These are phyloP conservation scores for Paecilomyces variotii DNA, from an alignment of 2,329 filamentous ascomycete genomes.

Conservation along the genomic window DNA sequence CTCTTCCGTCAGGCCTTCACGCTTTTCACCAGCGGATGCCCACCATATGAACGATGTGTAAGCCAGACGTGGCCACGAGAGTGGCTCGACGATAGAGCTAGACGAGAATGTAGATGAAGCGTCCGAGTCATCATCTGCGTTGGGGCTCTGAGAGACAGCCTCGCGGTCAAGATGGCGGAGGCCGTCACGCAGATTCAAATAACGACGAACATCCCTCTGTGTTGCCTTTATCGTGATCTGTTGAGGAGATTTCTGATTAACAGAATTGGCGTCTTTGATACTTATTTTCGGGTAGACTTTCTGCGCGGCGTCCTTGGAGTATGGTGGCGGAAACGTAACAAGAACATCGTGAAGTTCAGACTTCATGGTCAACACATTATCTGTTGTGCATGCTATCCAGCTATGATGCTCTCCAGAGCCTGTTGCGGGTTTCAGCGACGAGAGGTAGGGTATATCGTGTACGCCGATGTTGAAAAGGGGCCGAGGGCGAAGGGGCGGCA, in stretches of 20 bases:
- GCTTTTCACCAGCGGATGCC: conserved; percentile 56
- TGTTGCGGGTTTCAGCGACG: conserved; percentile 50
- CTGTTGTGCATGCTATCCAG: conserved; percentile 93
- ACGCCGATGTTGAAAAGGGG: conserved; percentile 91
- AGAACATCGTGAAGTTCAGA: conserved; percentile 81
- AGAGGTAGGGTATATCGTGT: conserved; percentile 77
- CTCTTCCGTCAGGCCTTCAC: conserved; percentile 47
- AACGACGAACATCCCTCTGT: conserved; percentile 80
- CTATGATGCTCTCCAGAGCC: conserved; percentile 42
- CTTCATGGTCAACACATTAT: conserved; percentile 85
- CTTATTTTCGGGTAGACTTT: conserved; percentile 71
- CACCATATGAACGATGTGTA: conserved; percentile 61
- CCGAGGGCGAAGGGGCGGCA: conserved; percentile 57
- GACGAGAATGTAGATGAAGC: conserved; percentile 35
- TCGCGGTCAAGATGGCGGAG: conserved; percentile 36
- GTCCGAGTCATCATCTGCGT: conserved; percentile 29
- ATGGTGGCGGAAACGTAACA: conserved; percentile 65
- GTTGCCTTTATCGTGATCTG: conserved; percentile 61
- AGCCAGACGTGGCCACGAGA: conserved; percentile 52
- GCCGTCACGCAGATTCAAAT: conserved; percentile 58
- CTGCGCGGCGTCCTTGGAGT: conserved; percentile 50
- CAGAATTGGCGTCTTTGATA: conserved; percentile 49
- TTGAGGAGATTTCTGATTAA: conserved; percentile 31
- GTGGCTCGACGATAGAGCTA: conserved; percentile 45
- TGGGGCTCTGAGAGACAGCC: conserved; percentile 18